Conservation (phyloP, 1,284 basidiomycete species). For the Singerocomus inundabilis region DNA sequence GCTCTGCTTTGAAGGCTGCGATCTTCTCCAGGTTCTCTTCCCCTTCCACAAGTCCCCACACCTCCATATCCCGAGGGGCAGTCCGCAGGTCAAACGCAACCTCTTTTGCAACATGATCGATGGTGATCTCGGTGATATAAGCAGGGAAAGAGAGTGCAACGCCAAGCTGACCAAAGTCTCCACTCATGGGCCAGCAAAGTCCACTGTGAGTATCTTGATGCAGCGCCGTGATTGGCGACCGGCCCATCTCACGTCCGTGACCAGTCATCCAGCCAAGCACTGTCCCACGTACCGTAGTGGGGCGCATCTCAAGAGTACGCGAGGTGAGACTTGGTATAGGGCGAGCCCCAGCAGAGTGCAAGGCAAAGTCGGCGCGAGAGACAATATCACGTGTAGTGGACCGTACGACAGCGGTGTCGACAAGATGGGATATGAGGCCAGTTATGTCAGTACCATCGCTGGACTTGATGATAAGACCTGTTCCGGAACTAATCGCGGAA, state of each 20-base stretch:
- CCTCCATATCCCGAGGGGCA: constrained; percentile 84
- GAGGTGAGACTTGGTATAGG: constrained; percentile 83
- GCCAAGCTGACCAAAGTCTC: constrained; percentile 76
- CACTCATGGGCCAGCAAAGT: constrained; percentile 91
- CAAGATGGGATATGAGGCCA: constrained; percentile 66
- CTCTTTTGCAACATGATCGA: constrained; percentile 85
- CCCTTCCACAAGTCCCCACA: constrained; percentile 86
- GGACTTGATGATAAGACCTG: constrained; percentile 65
- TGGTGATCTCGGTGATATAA: constrained; percentile 73
- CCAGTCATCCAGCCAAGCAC: constrained; percentile 58
- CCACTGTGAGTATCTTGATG: constrained; percentile 82
- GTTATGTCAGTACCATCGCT: constrained; percentile 77
- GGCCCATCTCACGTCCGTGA: constrained; percentile 63
- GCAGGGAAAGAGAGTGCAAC: constrained; percentile 73
- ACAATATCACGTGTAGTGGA: constrained; percentile 75
- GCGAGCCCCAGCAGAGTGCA: constrained; percentile 78
- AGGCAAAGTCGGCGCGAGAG: constrained; percentile 80
- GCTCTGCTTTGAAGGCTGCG: constrained; percentile 46
- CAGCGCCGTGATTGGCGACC: constrained; percentile 80
- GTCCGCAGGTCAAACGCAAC: constrained; percentile 75
- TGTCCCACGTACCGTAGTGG: constrained; percentile 42
- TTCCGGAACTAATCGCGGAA: constrained; percentile 40
- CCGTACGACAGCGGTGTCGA: constrained; percentile 67
- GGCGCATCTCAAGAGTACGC: constrained; percentile 67
- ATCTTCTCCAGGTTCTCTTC: constrained; percentile 65